phyloP scores from a whole-genome alignment of 208 protist species.

The Trichomonas gallinae region DNA sequence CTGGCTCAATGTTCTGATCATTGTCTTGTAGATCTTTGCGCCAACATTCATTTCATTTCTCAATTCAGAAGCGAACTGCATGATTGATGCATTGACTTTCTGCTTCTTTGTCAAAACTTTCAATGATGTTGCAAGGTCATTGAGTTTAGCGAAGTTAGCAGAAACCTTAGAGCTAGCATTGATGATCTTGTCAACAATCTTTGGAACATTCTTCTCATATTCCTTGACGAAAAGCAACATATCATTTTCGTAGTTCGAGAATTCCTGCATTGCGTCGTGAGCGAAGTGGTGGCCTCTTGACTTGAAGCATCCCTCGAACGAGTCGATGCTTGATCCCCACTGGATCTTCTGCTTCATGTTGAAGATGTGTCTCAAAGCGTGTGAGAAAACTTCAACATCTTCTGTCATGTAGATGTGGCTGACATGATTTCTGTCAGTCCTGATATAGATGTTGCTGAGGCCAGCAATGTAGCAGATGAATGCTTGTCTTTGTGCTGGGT shows the following conservation, averaged over 20 bases:
- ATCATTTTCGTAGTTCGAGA: background rate
- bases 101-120: background rate
- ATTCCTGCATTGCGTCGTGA: background rate
- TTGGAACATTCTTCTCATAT: background rate
- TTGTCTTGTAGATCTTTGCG: background rate
- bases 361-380: background rate
- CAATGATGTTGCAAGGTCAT: background rate
- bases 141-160: background rate
- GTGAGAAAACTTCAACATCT: background rate
- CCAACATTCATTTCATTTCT: background rate
- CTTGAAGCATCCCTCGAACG: background rate
- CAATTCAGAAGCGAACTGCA: background rate
- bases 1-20: background rate
- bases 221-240: background rate
- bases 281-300: background rate
- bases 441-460: background rate
- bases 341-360: background rate
- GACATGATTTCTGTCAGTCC: background rate
- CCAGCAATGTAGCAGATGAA: background rate
- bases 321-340: background rate
- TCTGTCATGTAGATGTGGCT: background rate
- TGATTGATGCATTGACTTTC: background rate
- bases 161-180: background rate
- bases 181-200: background rate
- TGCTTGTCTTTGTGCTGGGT: background rate